These are phyloP conservation scores for Pyrrhoderma noxium DNA, from an alignment of 1,284 basidiomycete species.

Conservation along the genomic window DNA sequence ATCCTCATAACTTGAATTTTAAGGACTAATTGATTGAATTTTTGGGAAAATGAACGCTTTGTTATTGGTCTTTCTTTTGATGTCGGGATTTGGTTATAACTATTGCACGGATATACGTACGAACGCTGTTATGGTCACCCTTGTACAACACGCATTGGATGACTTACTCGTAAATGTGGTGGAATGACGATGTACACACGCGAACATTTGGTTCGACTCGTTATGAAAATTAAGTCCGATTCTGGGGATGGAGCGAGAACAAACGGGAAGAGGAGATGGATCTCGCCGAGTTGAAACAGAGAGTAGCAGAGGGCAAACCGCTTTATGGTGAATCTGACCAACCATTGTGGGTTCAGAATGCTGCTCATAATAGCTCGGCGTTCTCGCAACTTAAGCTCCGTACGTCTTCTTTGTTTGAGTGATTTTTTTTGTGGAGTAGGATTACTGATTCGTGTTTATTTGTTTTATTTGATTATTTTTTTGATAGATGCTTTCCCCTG, in stretches of 20 bases:
- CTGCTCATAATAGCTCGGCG: constrained; percentile 86
- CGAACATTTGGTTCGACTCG: no score
- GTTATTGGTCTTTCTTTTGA: no score
- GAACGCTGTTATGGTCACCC: no score
- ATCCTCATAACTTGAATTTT: constrained; percentile 11
- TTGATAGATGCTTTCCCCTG: constrained; percentile 60
- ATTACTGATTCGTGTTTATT: background rate
- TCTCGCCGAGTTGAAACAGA: constrained; percentile 66
- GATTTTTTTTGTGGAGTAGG: background rate
- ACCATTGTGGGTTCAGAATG: constrained; percentile 82
- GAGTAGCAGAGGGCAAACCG: constrained; percentile 67
- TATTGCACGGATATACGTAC: no score
- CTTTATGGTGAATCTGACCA: constrained; percentile 81
- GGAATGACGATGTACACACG: no score
- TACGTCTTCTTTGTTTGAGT: constrained; percentile 37
- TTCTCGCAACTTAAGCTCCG: constrained; percentile 89
- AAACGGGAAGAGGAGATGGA: constrained; percentile 73
- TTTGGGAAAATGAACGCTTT: no score
- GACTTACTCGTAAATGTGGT: no score
- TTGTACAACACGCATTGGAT: no score
- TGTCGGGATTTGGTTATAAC: no score
- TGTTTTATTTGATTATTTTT: background rate
- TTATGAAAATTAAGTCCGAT: constrained; percentile 61
- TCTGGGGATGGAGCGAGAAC: constrained; percentile 98
- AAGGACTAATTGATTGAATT: background rate